Conservation (phyloP, 257 asterid species). For the Solanum lignicaule region DNA sequence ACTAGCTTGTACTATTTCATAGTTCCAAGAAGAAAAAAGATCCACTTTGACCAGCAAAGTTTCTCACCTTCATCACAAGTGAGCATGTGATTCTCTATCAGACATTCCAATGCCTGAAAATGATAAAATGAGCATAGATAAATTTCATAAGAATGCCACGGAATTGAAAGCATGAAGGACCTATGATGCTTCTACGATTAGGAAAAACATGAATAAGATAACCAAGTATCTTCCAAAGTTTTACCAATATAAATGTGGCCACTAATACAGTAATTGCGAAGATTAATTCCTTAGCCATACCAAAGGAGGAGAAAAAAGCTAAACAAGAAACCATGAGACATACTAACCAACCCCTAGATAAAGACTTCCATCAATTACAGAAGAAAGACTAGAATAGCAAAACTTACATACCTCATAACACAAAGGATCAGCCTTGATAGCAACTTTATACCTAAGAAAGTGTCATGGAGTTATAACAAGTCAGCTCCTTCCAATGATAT, state of each 20-base stretch:
- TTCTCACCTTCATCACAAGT: constrained; percentile 78
- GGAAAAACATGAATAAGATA: neutral
- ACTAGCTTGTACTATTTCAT: neutral
- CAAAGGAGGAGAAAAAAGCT: neutral
- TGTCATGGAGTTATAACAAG: constrained; percentile 11
- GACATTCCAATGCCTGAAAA: constrained; percentile 91
- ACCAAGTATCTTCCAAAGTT: neutral
- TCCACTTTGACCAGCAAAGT: neutral
- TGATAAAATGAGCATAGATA: constrained; percentile 4
- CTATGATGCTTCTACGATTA: neutral
- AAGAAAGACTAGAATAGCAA: constrained; percentile 2
- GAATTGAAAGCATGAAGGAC: neutral
- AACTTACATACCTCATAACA: constrained; percentile 77
- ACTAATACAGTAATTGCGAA: neutral
- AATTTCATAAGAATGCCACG: neutral
- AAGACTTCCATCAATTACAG: neutral
- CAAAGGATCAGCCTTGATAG: constrained; percentile 93
- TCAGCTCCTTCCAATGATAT: constrained; percentile 3
- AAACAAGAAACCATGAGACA: neutral
- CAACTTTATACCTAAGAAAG: constrained; percentile 85
- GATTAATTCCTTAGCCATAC: neutral
- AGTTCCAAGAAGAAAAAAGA: neutral
- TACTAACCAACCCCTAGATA: neutral
- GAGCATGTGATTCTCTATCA: constrained; percentile 93
- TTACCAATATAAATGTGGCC: neutral